These are phyloP conservation scores for Wickerhamiella spandovensis DNA, from an alignment of 805 yeast genomes.

Conservation along the genomic window DNA sequence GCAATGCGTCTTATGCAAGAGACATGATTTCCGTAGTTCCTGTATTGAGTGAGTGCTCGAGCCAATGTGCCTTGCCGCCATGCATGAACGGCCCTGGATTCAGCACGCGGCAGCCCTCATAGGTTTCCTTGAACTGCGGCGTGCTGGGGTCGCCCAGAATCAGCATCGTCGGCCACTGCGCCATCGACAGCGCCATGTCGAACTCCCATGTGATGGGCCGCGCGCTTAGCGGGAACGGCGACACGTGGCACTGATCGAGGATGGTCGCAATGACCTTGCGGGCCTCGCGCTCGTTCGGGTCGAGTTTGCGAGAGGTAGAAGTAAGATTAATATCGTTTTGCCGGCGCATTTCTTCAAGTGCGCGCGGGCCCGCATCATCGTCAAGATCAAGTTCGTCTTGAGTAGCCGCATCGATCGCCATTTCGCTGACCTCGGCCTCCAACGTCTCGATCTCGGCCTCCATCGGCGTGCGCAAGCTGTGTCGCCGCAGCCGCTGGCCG, in stretches of 20 bases:
- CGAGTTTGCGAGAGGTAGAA: not conserved
- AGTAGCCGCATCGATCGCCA: not conserved
- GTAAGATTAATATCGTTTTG: not conserved
- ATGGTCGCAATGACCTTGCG: constrained; percentile 59
- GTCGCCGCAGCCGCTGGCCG: constrained; percentile 55
- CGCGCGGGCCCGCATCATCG: constrained; percentile 1
- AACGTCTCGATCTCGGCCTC: constrained; percentile 17
- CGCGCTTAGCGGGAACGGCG: constrained; percentile 55
- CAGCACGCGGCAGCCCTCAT: constrained; percentile 68
- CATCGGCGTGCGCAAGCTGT: constrained; percentile 32
- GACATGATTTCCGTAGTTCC: constrained; percentile 13
- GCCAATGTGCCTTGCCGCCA: constrained; percentile 40
- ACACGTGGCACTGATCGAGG: constrained; percentile 74
- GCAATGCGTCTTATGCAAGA: not conserved
- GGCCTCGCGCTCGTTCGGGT: constrained; percentile 22
- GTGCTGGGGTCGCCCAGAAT: constrained; percentile 60
- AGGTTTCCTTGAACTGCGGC: constrained; percentile 59
- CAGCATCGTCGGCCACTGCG: constrained; percentile 60
- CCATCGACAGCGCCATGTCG: constrained; percentile 54
- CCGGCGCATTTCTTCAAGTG: not conserved
- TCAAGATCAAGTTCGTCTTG: not conserved
- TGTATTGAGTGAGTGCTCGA: constrained; percentile 50
- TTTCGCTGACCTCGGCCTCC: constrained; percentile 15
- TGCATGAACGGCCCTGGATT: constrained; percentile 51
- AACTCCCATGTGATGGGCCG: constrained; percentile 58